Base-by-base conservation (phyloP, 73 alveolate genomes). In the Uronychia binucleata region DNA sequence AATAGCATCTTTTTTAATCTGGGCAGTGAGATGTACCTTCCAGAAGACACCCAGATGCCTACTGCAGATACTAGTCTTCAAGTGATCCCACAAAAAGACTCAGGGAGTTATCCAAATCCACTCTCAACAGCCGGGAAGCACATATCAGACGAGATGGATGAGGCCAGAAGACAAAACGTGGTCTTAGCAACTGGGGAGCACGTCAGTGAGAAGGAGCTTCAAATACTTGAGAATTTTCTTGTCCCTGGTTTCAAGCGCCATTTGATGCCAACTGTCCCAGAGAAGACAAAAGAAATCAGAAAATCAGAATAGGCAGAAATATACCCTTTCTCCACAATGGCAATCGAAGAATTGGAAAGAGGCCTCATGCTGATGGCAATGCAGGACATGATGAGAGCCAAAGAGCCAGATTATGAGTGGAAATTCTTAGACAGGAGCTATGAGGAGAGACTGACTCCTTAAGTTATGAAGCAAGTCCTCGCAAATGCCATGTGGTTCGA, bases 181-280 rank as follows among this genome's bases (percentile, higher is more conserved):
- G n/a, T n/a, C n/a, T n/a, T n/a, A n/a, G n/a, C n/a, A 57, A 57
- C 11, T 57, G 74, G 74, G 26, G 74, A 57, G 11, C 26, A 11
- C 26, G 78, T 86, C 0, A 84, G 88, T 11, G 85, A 80, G 57
- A 28, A 79, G 79, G 30, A 58, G 88, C 80, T 26, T 67, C 11
- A 67, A 31, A 67, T 67, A 26, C 19, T 67, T 13, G 19, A 8
- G 28, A 26, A 14, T 31, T 57, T 26, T 67, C 88, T 82, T n/a
- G 82, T 91, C 32, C 99, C 99, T 1, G 99, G 99, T 0, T 31
- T 92, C 27, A 88, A 86, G 78, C 85, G 99, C 81, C 77, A 88
- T 59, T 30, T 82, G 34, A 94, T 96, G 99, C 99, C 99, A 26
- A 88, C 88, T 57, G 90, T 87, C 14, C 95, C 98, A 74, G 88